phyloP scores from a whole-genome alignment of 2,329 filamentous ascomycete species.

The Alternaria sp. region DNA sequence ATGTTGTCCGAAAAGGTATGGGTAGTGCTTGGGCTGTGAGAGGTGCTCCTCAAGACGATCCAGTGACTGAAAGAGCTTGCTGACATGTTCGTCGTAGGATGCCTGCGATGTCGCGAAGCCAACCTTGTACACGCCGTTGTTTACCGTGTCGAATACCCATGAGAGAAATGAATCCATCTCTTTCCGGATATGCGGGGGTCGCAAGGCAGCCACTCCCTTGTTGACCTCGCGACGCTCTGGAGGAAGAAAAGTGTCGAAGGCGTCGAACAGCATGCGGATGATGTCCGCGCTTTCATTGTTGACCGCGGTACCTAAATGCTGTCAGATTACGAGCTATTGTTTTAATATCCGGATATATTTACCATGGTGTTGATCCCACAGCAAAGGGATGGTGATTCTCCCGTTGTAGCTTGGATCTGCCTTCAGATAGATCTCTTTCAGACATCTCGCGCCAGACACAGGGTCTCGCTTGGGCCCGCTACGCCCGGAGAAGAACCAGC shows the following conservation, averaged over 20 bases:
- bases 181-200: conserved; percentile 66
- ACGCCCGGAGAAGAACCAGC: conserved; percentile 42
- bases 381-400: conserved; percentile 80
- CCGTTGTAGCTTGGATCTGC: conserved; percentile 59
- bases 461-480: conserved; percentile 38
- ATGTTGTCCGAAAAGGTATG: conserved; percentile 75
- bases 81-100: conserved; percentile 79
- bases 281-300: conserved; percentile 48
- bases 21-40: conserved; percentile 54
- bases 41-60: conserved; percentile 79
- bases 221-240: conserved; percentile 61
- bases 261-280: conserved; percentile 39
- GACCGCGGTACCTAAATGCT: conserved; percentile 35
- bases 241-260: conserved; percentile 42
- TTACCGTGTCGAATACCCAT: conserved; percentile 75
- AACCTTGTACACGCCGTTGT: conserved; percentile 63
- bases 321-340: conserved; percentile 9
- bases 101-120: conserved; percentile 86
- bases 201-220: conserved; percentile 65
- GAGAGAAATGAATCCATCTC: conserved; percentile 78
- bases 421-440: conserved; percentile 73
- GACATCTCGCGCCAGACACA: conserved; percentile 37
- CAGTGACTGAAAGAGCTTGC: conserved; percentile 74
- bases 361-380: conserved; percentile 70
- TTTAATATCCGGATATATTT: neutral